phyloP scores from a whole-genome alignment of 2,329 filamentous ascomycete genomes.

The Balansia obtecta region DNA sequence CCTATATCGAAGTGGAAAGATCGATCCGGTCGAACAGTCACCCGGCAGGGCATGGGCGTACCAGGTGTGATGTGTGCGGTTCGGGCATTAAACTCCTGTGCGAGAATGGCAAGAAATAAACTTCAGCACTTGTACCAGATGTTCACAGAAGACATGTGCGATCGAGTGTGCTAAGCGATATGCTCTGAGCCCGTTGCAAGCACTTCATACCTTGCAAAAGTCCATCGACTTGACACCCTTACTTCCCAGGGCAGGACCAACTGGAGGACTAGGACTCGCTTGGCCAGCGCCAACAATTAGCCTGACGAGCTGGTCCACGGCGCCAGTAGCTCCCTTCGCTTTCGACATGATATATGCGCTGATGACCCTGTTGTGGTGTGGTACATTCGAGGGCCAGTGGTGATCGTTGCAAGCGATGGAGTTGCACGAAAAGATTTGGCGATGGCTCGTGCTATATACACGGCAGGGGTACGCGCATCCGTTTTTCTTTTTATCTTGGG shows the following conservation, averaged over 20 bases:
- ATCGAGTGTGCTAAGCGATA: too few species aligned
- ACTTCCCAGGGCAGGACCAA: slow-evolving; percentile 89
- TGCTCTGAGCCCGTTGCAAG: background rate
- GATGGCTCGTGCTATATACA: background rate
- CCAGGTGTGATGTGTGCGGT: slow-evolving; percentile 74
- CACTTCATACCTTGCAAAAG: slow-evolving; percentile 80
- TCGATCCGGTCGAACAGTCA: slow-evolving; percentile 85
- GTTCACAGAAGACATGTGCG: too few species aligned
- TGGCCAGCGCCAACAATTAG: slow-evolving; percentile 94
- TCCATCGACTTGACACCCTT: slow-evolving; percentile 99
- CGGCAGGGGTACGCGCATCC: slow-evolving; percentile 1
- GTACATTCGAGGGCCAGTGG: slow-evolving; percentile 2
- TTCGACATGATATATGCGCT: slow-evolving; percentile 38
- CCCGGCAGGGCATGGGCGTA: slow-evolving; percentile 79
- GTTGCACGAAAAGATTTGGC: slow-evolving; percentile 8
- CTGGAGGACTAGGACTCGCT: slow-evolving; percentile 86
- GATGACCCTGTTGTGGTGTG: slow-evolving; percentile 7
- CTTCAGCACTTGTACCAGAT: too few species aligned
- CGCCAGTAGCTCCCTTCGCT: slow-evolving; percentile 25
- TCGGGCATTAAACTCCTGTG: slow-evolving; percentile 89
- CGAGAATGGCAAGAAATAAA: too few species aligned
- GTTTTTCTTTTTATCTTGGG: background rate
- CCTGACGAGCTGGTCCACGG: slow-evolving; percentile 72
- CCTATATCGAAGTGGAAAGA: slow-evolving; percentile 88
- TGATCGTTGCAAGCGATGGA: background rate